These are phyloP conservation scores for Claviceps fusiformis DNA, from an alignment of 2,329 filamentous ascomycete genomes.

Conservation along the genomic window DNA sequence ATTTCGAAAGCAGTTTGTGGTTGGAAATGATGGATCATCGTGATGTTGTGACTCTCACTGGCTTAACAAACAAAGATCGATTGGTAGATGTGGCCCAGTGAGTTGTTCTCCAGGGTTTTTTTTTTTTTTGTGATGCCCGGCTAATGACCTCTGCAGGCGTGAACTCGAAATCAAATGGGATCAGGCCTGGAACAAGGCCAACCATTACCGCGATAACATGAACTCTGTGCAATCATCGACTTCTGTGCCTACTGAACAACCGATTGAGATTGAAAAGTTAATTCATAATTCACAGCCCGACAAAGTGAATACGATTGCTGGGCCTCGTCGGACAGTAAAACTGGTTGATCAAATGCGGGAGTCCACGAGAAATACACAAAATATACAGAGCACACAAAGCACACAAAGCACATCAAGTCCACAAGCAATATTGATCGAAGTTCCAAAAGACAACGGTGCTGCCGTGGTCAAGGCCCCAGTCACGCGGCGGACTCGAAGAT, in stretches of 20 bases:
- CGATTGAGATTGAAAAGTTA: neutral
- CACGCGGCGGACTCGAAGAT: conserved; percentile 14
- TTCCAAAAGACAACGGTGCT: neutral
- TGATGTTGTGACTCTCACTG: neutral
- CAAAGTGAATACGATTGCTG: neutral
- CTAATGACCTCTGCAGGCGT: neutral
- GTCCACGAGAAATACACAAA: neutral
- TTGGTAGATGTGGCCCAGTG: neutral
- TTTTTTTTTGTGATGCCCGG: neutral
- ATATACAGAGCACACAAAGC: too few species aligned
- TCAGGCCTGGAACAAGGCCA: neutral
- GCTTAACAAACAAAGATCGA: neutral
- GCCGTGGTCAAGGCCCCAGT: conserved; percentile 2
- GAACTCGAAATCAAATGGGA: neutral
- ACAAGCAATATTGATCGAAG: neutral
- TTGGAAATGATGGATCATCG: conserved; percentile 10
- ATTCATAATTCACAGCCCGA: neutral
- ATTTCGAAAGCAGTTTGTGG: conserved; percentile 6
- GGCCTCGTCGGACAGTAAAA: neutral
- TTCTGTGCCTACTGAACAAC: neutral
- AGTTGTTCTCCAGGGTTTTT: neutral
- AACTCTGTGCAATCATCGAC: neutral
- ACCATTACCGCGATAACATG: neutral
- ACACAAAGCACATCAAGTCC: too few species aligned
- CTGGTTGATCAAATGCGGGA: conserved; percentile 1